Percentiles rank a stretch among this genome's conserved stretches.
These are phyloP conservation scores for Leucosporidium scottii DNA, from an alignment of 768 basidiomycete species.

Conservation along the genomic window DNA sequence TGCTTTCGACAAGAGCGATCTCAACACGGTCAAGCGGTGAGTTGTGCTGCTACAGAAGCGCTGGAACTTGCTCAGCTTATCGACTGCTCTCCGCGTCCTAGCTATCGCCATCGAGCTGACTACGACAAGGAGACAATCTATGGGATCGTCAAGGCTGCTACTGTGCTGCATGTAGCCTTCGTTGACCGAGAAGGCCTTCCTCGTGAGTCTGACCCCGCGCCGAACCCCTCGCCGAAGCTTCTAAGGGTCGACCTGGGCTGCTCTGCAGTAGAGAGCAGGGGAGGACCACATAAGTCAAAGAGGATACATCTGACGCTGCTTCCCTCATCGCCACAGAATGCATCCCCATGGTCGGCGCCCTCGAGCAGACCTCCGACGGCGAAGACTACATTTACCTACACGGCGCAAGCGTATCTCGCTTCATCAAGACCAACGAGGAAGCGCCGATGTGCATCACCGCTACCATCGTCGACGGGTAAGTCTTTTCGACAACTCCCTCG, in stretches of 20 bases:
- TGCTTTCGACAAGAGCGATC: neutral
- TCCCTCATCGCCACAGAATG: neutral
- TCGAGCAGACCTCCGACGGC: neutral
- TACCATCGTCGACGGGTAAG: neutral
- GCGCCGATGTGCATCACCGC: neutral
- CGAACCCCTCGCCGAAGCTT: neutral
- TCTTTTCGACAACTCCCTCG: no score
- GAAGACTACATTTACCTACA: neutral
- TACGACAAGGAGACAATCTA: conserved; percentile 3
- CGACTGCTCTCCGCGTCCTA: neutral
- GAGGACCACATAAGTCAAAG: no score
- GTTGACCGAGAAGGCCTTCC: neutral
- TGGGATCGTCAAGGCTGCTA: neutral
- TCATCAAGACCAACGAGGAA: conserved; percentile 3
- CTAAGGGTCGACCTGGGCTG: neutral
- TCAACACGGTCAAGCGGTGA: conserved; percentile 5
- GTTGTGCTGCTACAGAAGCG: neutral
- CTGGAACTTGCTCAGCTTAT: neutral
- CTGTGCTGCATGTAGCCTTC: neutral
- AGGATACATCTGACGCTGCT: no score
- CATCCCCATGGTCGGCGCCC: neutral
- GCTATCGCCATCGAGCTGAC: neutral
- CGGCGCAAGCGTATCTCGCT: conserved; percentile 1
- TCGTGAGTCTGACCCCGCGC: neutral
- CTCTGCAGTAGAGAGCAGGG: neutral